phyloP scores from a whole-genome alignment of 2,329 filamentous ascomycete species.

The Alternaria arborescens region DNA sequence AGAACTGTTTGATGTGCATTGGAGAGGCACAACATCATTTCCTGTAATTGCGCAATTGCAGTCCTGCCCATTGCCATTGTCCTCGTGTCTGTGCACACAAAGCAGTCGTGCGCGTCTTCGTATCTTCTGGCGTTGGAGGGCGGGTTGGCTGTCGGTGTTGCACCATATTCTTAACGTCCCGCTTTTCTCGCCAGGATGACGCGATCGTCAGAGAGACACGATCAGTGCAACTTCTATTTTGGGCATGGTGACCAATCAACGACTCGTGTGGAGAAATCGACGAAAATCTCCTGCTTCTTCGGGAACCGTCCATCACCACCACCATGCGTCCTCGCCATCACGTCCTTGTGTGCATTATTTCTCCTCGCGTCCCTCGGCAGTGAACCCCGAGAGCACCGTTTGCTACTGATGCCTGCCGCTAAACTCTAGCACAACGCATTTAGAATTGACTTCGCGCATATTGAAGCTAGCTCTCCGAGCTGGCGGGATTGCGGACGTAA shows the following conservation, averaged over 20 bases:
- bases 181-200: constrained; percentile 30
- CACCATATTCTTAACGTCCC: constrained; percentile 30
- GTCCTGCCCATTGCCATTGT: neutral
- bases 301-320: constrained; percentile 15
- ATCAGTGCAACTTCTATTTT: constrained; percentile 28
- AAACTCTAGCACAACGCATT: constrained; percentile 7
- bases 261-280: constrained; percentile 3
- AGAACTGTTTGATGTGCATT: constrained; percentile 34
- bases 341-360: neutral
- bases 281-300: constrained; percentile 27
- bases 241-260: constrained; percentile 24
- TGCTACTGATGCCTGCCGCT: neutral
- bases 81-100: neutral
- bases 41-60: constrained; percentile 5
- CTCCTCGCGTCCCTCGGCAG: neutral
- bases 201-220: constrained; percentile 19
- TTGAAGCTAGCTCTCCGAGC: constrained; percentile 12
- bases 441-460: constrained; percentile 25
- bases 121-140: constrained; percentile 17
- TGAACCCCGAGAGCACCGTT: neutral
- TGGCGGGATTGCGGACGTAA: constrained; percentile 20
- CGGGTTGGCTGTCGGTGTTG: constrained; percentile 24
- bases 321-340: constrained; percentile 2
- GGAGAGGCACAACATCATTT: constrained; percentile 27
- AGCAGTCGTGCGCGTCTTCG: constrained; percentile 8